Evolutionary conservation across 2,329 filamentous ascomycete genomes (phyloP), one percentile per base, ranked within the genome.

Genomic region (Herpotrichia juniperi): DNA sequence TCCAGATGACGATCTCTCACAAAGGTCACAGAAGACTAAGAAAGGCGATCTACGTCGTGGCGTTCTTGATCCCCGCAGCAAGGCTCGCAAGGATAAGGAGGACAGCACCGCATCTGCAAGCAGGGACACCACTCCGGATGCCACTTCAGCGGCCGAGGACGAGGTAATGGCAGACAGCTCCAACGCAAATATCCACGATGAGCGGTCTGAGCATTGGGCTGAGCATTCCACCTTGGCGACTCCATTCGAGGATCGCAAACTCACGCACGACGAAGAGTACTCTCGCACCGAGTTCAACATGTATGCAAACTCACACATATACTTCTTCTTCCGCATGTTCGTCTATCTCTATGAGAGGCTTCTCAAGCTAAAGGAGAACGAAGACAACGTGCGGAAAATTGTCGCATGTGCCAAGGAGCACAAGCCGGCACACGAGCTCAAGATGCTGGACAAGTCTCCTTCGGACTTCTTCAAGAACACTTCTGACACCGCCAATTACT

Each of bases 241-340:
- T 71, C 84, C 80, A 67, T 82, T 78, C 32, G 85, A 83, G 60
- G 84, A 81, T 42, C 67, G 86, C 81, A 75, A 84, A 83, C 64
- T 93, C 83, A 79, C 89, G 76, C 54, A 84, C 35, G 91, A 96
- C 55, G 89, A 92, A 46, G 87, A 90, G 51, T 96, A 94, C 75
- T 82, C 83, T 61, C 89, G 93, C 42, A 86, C 87, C 10, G 87
- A 85, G 75, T 96, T 91, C 78, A 93, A 93, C 69, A 86, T 97
- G 70, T 99, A 96, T 78, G 88, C 88, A 71, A 97, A 97, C 72
- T 85, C 91, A 64, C 91, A 89, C 3, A 88, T 99, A 53, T 96
- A 92, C 70, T 93, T 94, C 74, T 97, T 99, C 81, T 89, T 99
- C 78, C 90, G 89, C 62, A 87, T 96, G 55, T 94, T 99, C 72